Evolutionary conservation across 148 eudicot genomes (phyloP), one percentile per base, ranked within the genome.

Genomic region (Camellia japonica): DNA sequence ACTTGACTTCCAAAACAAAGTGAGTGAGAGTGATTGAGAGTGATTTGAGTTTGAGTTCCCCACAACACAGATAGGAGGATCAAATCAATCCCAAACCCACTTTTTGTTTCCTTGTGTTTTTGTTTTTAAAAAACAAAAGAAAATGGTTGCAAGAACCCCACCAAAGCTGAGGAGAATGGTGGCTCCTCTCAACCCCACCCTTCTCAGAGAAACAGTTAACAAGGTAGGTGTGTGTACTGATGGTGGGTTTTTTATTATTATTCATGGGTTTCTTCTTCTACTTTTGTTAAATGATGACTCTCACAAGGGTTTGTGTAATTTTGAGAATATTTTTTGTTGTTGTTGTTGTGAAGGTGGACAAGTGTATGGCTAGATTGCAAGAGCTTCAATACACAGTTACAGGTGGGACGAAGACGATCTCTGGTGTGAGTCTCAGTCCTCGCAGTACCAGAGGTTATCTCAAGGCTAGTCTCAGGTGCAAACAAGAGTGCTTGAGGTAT

Each of bases 121-220:
- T 49, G 56, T 30, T 30, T 30, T 30, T 30, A 30, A 30, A 30
- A 30, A 30, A 30, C 38, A 30, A 30, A 30, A 30, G 38, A 71
- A 87, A 84, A 95, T 92, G 97, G 97, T 92, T 77, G 97, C 97
- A 74, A 92, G 91, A 93, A 92, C 89, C 86, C 97, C 97, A 90
- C 89, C 88, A 55, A 92, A 86, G 83, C 89, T 71, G 81, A 87
- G 79, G 77, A 85, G 67, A 59, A 85, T 84, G 92, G 86, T 89
- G 91, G 89, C 92, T 82, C 97, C 94, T 71, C 89, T 93, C 52
- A 87, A 90, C 82, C 93, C 99, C 75, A 90, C 88, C 77, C 89
- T 87, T 7, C 83, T 95, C 72, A 83, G 91, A 86, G 90, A 95
- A 85, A 93, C 97, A 14, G 77, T 92, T 3, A 84, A 84, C 58